Evolutionary conservation across 2,329 filamentous ascomycete species (phyloP).

Genomic region (Blastomyces emzantsi): DNA sequence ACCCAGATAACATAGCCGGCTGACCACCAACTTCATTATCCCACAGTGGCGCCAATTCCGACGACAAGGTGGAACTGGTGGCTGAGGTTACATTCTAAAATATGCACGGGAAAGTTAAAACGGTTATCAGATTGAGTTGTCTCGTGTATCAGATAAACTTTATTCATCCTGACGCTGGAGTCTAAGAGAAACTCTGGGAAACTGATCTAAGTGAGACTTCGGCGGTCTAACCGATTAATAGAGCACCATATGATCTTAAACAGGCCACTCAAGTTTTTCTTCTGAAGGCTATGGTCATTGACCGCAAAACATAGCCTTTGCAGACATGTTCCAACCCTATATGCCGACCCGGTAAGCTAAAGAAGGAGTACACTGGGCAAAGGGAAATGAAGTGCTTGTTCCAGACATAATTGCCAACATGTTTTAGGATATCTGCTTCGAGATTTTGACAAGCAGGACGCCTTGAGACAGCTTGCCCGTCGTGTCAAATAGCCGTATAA

Average conservation of each 20-base stretch:
- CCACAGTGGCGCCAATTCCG: background rate
- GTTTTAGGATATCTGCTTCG: slow-evolving; percentile 41
- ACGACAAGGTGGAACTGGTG: background rate
- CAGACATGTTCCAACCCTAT: background rate
- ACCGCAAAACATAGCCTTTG: background rate
- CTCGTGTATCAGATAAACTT: slow-evolving; percentile 1
- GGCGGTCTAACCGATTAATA: background rate
- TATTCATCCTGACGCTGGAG: background rate
- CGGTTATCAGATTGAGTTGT: background rate
- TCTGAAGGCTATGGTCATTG: background rate
- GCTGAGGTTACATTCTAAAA: background rate
- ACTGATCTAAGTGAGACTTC: background rate
- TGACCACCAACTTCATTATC: background rate
- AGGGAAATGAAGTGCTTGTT: background rate
- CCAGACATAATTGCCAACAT: background rate
- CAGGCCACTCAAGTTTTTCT: background rate
- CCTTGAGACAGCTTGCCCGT: slow-evolving; percentile 59
- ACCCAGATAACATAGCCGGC: background rate
- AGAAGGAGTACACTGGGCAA: background rate
- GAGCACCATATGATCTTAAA: background rate
- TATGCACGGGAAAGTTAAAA: background rate
- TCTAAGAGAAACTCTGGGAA: background rate
- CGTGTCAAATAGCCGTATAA: slow-evolving; percentile 65
- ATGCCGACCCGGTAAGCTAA: background rate
- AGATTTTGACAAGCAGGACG: slow-evolving; percentile 63